Base-by-base conservation (phyloP, 768 basidiomycete species). In the Nevesoporus exiguus region DNA sequence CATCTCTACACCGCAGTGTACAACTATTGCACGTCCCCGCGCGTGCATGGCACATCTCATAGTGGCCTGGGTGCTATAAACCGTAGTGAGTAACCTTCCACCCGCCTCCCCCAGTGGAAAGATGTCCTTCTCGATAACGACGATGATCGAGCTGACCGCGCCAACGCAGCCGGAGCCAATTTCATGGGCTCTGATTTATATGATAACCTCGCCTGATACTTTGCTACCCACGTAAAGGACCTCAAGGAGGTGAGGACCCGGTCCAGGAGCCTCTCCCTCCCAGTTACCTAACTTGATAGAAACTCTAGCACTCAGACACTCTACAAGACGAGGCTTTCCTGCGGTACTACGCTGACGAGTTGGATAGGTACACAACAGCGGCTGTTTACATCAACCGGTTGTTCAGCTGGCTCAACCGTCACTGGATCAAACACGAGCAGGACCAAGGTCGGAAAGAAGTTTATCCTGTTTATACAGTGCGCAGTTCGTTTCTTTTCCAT, bases 351-450 rank as follows among this genome's bases (percentile, higher is more conserved):
- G 93, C 92, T 2, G 69, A 73, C 55, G 93, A 98, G 71, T 98
- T 96, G 97, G 88, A 91, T 63, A 80, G 94, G 42, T 98, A 98
- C 75, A 99, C 97, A 0, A 96, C 87, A 2, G 96, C 96, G 43
- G 95, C 95, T 1, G 93, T 91, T 67, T 98, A 97, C 69, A 93
- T 98, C 73, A 96, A 98, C 70, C 88, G 96, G 51, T 75, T 99
- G 33, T 98, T 98, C 77, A 94, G 93, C 3, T 98, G 98, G 74
- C 81, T 99, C 53, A 98, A 99, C 73, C 91, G 96, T 21, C 94
- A 98, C 73, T 99, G 97, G 97, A 96, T 99, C 41, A 96, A 95
- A 76, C 82, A 95, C 49, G 97, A 99, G 70, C 84, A 94, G 66
- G 96, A 98, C 63, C 96, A 98, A 71, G 97, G 97, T 15, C 79